Base-by-base conservation (phyloP, 345 rosid species). In the Syzygium aromaticum region DNA sequence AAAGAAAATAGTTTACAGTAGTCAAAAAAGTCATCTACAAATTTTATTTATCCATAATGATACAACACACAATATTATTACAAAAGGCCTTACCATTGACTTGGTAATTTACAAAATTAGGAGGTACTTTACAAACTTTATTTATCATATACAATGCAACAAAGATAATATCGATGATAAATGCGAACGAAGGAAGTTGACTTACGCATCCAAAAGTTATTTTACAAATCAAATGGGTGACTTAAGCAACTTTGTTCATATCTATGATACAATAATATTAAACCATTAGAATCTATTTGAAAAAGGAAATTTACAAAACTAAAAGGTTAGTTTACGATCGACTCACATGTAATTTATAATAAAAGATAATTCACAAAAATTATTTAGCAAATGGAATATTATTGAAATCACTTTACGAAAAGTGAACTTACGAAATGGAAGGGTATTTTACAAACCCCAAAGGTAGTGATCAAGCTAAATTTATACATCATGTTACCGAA, bases 131-230 rank as follows among this genome's bases (percentile, higher is more conserved):
- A 73, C 3, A 19, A 33, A 33, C 25, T 33, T 73, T 73, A 33
- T 33, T 33, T 40, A 19, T 4, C 13, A 0, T 9, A 7, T 10
- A 17, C 1, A 1, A 19, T 17, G 6, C 46, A 33, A 67, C 9
- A 67, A 73, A 33, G 46, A 73, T 73, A 33, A 0, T 7, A 0
- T 73, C 0, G 3, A 1, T 22, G 38, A 17, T 21, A 73, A 73
- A 73, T 33, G 30, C 25, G 17, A 73, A 73, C 9, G 14, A 33
- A 73, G 46, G 10, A 33, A 33, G 5, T 67, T 33, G 38, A 30
- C 77, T 14, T 17, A 14, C 3, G 21, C 5, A 2, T 3, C 77
- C 21, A 63, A 63, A 63, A 64, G 43, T 19, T 8, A 63, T 15
- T 30, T 64, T 64, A 0, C 3, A 9, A 64, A 64, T 64, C 1